These are phyloP conservation scores for Ceratocystis albifundus DNA, from an alignment of 2,329 filamentous ascomycete species.

Conservation along the genomic window DNA sequence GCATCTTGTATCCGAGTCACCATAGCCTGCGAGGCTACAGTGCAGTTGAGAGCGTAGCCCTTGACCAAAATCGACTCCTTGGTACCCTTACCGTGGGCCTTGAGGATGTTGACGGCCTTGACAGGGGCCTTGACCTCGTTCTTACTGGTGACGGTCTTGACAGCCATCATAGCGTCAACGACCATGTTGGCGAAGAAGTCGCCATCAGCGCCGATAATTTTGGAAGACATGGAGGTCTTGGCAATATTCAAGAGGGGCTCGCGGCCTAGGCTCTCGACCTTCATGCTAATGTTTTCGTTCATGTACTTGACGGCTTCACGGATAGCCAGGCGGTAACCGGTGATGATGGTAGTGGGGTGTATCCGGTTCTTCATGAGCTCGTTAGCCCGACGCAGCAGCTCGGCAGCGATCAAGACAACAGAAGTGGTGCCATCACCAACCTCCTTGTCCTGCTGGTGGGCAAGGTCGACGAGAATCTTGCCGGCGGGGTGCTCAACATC, in stretches of 20 bases:
- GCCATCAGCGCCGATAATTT: constrained; percentile 91
- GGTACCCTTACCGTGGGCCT: constrained; percentile 89
- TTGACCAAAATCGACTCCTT: constrained; percentile 84
- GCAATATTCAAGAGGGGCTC: constrained; percentile 91
- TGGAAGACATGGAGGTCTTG: constrained; percentile 98
- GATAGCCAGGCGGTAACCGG: constrained; percentile 87
- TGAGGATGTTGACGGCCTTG: constrained; percentile 97
- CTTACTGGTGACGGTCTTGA: constrained; percentile 85
- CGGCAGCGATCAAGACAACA: constrained; percentile 91
- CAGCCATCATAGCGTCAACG: constrained; percentile 88
- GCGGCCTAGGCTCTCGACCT: constrained; percentile 80
- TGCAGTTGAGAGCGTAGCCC: constrained; percentile 97
- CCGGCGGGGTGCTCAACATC: constrained; percentile 97
- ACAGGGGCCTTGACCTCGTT: constrained; percentile 93
- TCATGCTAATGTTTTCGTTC: constrained; percentile 94
- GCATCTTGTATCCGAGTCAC: constrained; percentile 82
- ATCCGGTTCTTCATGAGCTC: constrained; percentile 99
- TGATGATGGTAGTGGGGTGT: constrained; percentile 98
- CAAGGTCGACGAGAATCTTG: constrained; percentile 94
- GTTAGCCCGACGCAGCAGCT: constrained; percentile 85
- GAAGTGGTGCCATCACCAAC: constrained; percentile 97
- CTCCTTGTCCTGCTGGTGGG: constrained; percentile 97
- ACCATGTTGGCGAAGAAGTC: constrained; percentile 98
- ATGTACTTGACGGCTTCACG: constrained; percentile 97
- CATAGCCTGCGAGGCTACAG: constrained; percentile 96